phyloP scores from a whole-genome alignment of 2,329 filamentous ascomycete genomes.

The Ambrosiella xylebori region DNA sequence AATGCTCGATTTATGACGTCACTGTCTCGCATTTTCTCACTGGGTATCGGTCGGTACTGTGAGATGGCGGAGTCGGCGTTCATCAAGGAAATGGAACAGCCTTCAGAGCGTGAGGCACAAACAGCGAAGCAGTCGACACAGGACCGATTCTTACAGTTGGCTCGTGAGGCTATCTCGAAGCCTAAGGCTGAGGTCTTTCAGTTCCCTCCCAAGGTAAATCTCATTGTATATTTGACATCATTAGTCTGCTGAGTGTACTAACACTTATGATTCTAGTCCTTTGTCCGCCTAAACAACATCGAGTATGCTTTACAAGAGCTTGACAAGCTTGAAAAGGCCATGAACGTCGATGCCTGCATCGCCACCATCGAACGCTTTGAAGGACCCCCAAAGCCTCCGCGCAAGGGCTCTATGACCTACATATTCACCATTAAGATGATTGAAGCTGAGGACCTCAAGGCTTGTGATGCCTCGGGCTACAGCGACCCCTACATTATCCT shows the following conservation, averaged over 20 bases:
- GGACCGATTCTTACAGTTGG: constrained; percentile 83
- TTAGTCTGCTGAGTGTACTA: background rate
- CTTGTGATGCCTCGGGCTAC: constrained; percentile 85
- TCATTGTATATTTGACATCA: background rate
- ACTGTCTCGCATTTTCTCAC: constrained; percentile 66
- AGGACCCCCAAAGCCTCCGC: constrained; percentile 46
- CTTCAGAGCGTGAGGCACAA: constrained; percentile 73
- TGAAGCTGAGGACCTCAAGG: constrained; percentile 91
- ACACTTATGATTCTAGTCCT: constrained; percentile 43
- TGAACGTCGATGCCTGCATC: constrained; percentile 84
- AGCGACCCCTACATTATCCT: constrained; percentile 96
- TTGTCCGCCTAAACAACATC: constrained; percentile 95
- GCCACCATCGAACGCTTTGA: constrained; percentile 60
- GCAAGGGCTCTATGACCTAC: constrained; percentile 63
- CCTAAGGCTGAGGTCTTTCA: constrained; percentile 94
- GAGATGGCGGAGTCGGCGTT: constrained; percentile 79
- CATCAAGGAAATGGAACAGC: constrained; percentile 77
- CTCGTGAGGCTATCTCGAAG: constrained; percentile 85
- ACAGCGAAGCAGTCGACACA: constrained; percentile 64
- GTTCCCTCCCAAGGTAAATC: constrained; percentile 70
- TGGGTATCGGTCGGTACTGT: constrained; percentile 74
- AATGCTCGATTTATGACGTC: constrained; percentile 96
- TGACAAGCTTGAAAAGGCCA: constrained; percentile 72
- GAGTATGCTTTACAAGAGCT: constrained; percentile 87
- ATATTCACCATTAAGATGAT: constrained; percentile 99